Conservation (phyloP, 768 basidiomycete species). For the Lactarius hatsudake region DNA sequence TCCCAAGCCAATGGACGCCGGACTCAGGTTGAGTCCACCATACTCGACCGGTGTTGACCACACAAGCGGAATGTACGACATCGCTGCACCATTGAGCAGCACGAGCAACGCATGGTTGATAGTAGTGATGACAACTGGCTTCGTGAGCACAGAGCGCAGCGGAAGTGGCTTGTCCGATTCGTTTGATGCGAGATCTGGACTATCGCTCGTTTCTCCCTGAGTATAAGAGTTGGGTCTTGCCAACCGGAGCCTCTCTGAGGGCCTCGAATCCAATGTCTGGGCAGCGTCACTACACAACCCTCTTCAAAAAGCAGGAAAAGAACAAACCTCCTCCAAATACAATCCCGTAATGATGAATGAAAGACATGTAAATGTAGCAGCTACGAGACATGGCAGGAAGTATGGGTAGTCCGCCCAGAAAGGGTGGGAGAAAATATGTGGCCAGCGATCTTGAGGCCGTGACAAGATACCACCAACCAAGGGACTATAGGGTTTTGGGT, state of each 20-base stretch:
- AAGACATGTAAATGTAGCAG: background rate
- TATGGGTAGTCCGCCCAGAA: conserved; percentile 30
- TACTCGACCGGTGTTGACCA: conserved; percentile 33
- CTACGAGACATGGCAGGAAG: conserved; percentile 27
- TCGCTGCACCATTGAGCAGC: conserved; percentile 42
- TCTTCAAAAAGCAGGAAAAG: background rate
- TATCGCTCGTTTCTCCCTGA: background rate
- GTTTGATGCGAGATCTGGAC: background rate
- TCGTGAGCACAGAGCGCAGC: conserved; percentile 33
- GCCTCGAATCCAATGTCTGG: background rate
- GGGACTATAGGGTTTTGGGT: conserved; percentile 13
- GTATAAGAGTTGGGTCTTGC: background rate
- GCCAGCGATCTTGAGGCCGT: conserved; percentile 27
- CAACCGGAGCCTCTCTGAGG: background rate
- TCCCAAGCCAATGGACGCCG: conserved; percentile 38
- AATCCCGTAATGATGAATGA: background rate
- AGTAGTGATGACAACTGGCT: conserved; percentile 40
- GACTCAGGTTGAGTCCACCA: conserved; percentile 35
- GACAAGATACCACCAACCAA: conserved; percentile 28
- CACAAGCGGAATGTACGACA: conserved; percentile 46
- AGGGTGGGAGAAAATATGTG: conserved; percentile 15
- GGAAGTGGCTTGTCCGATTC: conserved; percentile 22
- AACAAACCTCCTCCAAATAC: conserved; percentile 3
- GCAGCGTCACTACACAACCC: background rate
- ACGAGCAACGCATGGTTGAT: conserved; percentile 42